phyloP scores from a whole-genome alignment of 176 grass and related monocot species.

The Ananas comosus region DNA sequence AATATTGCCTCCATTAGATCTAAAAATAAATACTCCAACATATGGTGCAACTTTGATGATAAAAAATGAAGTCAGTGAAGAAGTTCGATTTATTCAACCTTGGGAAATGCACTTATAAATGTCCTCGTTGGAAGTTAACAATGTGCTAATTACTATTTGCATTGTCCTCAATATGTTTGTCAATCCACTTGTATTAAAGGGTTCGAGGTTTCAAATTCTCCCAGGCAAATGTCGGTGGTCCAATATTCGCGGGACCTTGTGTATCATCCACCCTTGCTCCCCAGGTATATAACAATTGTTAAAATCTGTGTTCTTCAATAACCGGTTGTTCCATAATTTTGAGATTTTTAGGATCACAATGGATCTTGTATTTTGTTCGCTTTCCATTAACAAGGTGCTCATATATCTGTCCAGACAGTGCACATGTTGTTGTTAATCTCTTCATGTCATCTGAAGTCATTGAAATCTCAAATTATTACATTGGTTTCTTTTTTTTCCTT shows the following conservation, averaged over 20 bases:
- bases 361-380: background rate
- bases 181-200: background rate
- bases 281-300: constrained; percentile 34
- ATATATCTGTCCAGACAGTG: background rate
- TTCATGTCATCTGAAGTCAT: constrained; percentile 3
- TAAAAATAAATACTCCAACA: too few relatives aligned
- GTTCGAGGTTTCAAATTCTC: background rate
- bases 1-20: too few relatives aligned
- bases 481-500: too few relatives aligned
- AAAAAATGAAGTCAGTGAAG: too few relatives aligned
- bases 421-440: constrained; percentile 1
- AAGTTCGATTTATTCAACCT: too few relatives aligned
- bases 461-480: background rate
- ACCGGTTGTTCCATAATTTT: background rate
- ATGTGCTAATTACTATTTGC: background rate
- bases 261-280: constrained; percentile 45
- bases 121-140: background rate
- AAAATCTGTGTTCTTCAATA: constrained; percentile 1
- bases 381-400: too few relatives aligned
- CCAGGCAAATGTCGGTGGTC: constrained; percentile 72
- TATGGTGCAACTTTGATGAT: too few relatives aligned
- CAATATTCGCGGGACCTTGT: constrained; percentile 86
- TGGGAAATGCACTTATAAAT: too few relatives aligned
- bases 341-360: background rate
- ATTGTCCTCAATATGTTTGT: background rate